These are phyloP conservation scores for Trichosporon sp. DNA, from an alignment of 1,284 basidiomycete genomes.

Conservation along the genomic window DNA sequence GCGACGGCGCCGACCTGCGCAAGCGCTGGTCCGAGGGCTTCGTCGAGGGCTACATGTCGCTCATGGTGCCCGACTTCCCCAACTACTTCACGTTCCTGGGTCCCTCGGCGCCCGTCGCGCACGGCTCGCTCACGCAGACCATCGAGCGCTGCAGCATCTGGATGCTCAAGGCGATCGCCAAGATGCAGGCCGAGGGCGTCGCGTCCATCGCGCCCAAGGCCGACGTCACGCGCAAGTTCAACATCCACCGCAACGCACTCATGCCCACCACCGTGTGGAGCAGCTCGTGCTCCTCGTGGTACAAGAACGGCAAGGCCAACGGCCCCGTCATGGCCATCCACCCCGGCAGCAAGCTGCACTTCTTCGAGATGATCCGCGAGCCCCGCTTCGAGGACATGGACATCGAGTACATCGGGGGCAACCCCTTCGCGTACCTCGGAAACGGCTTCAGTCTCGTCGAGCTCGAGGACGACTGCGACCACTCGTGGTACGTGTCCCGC, in stretches of 20 bases:
- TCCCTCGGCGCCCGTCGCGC: slow-evolving; percentile 29
- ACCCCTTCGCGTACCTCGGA: slow-evolving; percentile 31
- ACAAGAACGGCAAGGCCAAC: slow-evolving; percentile 24
- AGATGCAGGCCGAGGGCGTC: slow-evolving; percentile 29
- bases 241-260: slow-evolving; percentile 33
- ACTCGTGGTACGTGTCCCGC: slow-evolving; percentile 13
- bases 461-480: slow-evolving; percentile 19
- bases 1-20: slow-evolving; percentile 30
- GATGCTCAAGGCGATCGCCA: slow-evolving; percentile 21
- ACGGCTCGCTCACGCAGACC: slow-evolving; percentile 29
- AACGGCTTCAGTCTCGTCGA: slow-evolving; percentile 33
- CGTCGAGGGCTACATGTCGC: slow-evolving; percentile 31
- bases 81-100: slow-evolving; percentile 33
- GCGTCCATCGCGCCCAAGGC: slow-evolving; percentile 28
- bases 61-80: slow-evolving; percentile 35
- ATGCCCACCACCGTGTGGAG: slow-evolving; percentile 32
- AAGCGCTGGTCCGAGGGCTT: slow-evolving; percentile 33
- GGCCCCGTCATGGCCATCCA: slow-evolving; percentile 24
- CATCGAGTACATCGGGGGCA: slow-evolving; percentile 26
- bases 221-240: slow-evolving; percentile 33
- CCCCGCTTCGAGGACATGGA: slow-evolving; percentile 42
- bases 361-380: slow-evolving; percentile 30
- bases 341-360: slow-evolving; percentile 23
- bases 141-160: slow-evolving; percentile 23
- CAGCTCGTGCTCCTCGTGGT: slow-evolving; percentile 28